Evolutionary conservation across 2,329 filamentous ascomycete species (phyloP), one percentile per base, ranked within the genome.

Genomic region (Ophiostoma tasmaniense): DNA sequence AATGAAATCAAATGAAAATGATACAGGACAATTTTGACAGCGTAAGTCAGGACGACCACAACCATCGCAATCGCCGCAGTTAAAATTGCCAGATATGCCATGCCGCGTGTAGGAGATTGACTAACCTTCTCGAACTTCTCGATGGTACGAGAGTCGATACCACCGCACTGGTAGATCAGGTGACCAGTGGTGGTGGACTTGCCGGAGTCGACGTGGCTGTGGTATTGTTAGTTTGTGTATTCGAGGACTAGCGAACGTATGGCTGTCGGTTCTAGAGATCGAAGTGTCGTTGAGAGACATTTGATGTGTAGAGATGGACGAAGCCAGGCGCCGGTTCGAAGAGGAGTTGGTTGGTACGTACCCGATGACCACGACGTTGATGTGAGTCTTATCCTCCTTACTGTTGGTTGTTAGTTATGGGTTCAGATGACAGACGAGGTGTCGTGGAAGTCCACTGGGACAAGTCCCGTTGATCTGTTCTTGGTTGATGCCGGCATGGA

Each of bases 111-210:
- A 61, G 30, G 25, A 30, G 13, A 20, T 13, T 68, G 69, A 81
- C 88, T 81, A 84, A 96, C 93, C 92, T 99, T 99, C 93, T 99
- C 95, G 90, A 99, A 99, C 91, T 99, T 99, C 91, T 99, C 95
- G 82, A 99, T 99, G 84, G 94, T 98, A 93, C 95, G 94, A 89
- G 94, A 93, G 92, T 99, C 95, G 81, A 98, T 99, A 92, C 95
- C 95, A 90, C 95, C 95, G 88, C 95, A 98, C 91, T 99, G 94
- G 93, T 98, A 98, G 91, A 99, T 98, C 89, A 99, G 90, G 87
- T 94, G 89, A 83, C 89, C 88, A 78, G 83, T 90, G 83, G 93
- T 97, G 83, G 93, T 97, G 77, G 93, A 97, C 90, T 97, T 97
- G 86, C 93, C 94, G 83, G 93, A 96, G 86, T 97, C 93, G 92